phyloP scores from a whole-genome alignment of 176 grass and related monocot species.

The Pharus latifolius region DNA sequence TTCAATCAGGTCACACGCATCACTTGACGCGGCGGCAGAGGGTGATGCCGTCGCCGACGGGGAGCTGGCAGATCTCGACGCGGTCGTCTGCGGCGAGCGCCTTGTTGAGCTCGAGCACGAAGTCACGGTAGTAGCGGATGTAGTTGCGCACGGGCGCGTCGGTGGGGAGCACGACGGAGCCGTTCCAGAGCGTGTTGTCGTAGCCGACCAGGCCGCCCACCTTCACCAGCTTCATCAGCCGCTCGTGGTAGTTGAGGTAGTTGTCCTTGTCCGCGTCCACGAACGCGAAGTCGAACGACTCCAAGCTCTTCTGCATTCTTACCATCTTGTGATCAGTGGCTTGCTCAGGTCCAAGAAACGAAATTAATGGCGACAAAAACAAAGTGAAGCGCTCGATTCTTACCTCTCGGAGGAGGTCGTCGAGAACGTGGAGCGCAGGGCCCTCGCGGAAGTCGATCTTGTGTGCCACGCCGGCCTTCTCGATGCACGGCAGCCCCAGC shows the following conservation, averaged over 20 bases:
- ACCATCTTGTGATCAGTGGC: no score
- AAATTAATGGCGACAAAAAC: no score
- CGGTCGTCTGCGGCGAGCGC: conserved; percentile 35
- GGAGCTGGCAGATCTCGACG: conserved; percentile 43
- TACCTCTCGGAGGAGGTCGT: conserved; percentile 61
- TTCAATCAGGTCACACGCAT: no score
- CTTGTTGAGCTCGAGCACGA: conserved; percentile 60
- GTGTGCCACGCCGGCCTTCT: conserved; percentile 86
- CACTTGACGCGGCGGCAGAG: conserved; percentile 47
- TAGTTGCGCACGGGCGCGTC: conserved; percentile 86
- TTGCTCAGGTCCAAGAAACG: no score
- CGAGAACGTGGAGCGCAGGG: conserved; percentile 63
- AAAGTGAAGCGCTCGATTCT: no score
- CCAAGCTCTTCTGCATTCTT: conserved; percentile 53
- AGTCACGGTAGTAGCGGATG: conserved; percentile 81
- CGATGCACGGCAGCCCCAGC: conserved; percentile 65
- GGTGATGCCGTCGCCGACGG: conserved; percentile 36
- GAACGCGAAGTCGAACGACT: conserved; percentile 80
- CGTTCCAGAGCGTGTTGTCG: conserved; percentile 98
- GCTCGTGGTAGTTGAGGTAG: conserved; percentile 98
- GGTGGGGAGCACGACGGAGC: conserved; percentile 69
- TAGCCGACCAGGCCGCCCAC: conserved; percentile 70
- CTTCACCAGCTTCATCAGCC: conserved; percentile 79
- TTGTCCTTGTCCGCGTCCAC: conserved; percentile 99
- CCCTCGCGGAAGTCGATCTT: conserved; percentile 98